phyloP scores from a whole-genome alignment of 495 filamentous ascomycete genomes.

The Penicillium salamii region DNA sequence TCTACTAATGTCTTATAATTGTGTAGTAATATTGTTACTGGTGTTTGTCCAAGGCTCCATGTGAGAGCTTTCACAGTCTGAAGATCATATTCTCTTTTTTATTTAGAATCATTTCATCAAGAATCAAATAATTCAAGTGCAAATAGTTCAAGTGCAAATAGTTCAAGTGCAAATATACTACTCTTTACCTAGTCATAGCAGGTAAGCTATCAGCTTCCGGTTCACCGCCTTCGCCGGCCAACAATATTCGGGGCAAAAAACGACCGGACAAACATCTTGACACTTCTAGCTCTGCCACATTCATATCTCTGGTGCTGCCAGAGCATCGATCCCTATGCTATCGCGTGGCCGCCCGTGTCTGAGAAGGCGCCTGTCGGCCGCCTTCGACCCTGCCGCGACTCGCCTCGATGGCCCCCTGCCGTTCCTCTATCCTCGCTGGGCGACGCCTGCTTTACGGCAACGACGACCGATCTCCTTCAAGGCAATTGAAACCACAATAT shows the following conservation, averaged over 20 bases:
- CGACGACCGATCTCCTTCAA: slow-evolving; percentile 20
- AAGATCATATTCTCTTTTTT: no score
- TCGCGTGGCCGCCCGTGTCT: slow-evolving; percentile 41
- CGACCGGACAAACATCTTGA: slow-evolving; percentile 7
- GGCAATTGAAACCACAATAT: neutral
- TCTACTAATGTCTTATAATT: slow-evolving; percentile 27
- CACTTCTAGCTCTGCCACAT: neutral
- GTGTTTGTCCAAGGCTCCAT: no score
- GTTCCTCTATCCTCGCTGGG: slow-evolving; percentile 48
- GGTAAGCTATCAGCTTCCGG: no score
- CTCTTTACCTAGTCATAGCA: no score
- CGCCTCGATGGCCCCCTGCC: slow-evolving; percentile 41
- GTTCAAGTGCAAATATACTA: no score
- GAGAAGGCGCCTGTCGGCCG: slow-evolving; percentile 37
- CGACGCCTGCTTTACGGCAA: slow-evolving; percentile 24
- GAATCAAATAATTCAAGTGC: no score
- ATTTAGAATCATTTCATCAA: no score
- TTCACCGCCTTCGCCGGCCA: slow-evolving; percentile 29
- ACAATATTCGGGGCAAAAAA: slow-evolving; percentile 29
- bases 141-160: no score
- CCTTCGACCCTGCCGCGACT: slow-evolving; percentile 37
- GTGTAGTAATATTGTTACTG: no score
- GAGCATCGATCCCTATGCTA: slow-evolving; percentile 34
- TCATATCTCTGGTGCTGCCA: slow-evolving; percentile 14
- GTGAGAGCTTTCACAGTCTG: no score